Evolutionary conservation across 2,329 filamentous ascomycete species (phyloP), one percentile per base, ranked within the genome.

Genomic region (Fusarium buxicola): DNA sequence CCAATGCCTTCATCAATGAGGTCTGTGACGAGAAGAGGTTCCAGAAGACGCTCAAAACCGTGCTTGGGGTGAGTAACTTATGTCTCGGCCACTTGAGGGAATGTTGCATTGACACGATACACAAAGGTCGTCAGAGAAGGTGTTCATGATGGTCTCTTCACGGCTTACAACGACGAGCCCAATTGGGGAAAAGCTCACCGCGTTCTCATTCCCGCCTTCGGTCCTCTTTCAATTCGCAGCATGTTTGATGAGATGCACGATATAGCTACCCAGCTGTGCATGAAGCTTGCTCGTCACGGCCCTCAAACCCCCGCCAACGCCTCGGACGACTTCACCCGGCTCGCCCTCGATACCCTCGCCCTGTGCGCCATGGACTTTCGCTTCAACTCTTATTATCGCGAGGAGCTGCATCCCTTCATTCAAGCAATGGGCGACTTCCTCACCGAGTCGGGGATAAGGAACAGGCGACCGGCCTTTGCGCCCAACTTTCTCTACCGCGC

Each of bases 161-260:
- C 88, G 8, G 87, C 45, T 15, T 45, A 53, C n/a, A 69, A 76
- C 8, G 80, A 81, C 4, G 84, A 86, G 63, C 78, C 81, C 52
- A 87, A 87, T 67, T 92, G 89, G 89, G 86, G 83, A 24, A 82
- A 89, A 62, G 89, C 90, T 25, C 85, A 91, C 69, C 78, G 87
- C 18, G 77, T 88, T 13, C 77, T 92, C 50, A 83, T 89, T 68
- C 89, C 89, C 0, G 88, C 88, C 3, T 91, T 92, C 71, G 89
- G 89, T 0, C 89, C 89, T 0, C 73, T 91, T 18, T 81, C 84
- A 2, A 91, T 92, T 66, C 82, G 85, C 31, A 78, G 76, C 53
- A 92, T 92, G 89, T 92, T 89, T 60, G 81, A 84, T 58, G 86
- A 88, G 68, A 89, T 89, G 86, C 81, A 88, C 61, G 89, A 91